Evolutionary conservation across 2,329 filamentous ascomycete genomes (phyloP), one percentile per base, ranked within the genome.

Genomic region (Cladophialophora immunda): DNA sequence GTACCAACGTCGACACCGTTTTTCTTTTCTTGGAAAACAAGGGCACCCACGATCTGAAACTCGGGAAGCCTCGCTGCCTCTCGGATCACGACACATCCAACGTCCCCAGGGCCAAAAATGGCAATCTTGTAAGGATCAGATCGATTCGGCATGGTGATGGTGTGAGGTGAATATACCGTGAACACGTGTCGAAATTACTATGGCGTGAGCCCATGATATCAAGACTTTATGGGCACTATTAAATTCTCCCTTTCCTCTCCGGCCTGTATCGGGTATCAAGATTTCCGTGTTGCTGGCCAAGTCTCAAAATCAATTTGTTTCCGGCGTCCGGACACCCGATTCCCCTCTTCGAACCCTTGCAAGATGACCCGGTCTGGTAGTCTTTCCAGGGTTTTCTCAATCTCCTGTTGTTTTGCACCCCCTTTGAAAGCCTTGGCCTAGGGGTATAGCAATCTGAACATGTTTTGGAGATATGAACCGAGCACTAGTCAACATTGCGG

Each of bases 81-180:
- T 56, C 53, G 53, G 30, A 56, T 56, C 53, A 56, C 53, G 53
- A 56, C 53, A 56, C 53, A 56, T 56, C 53, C 53, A n/a, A 83
- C 45, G 45, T 50, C 45, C 45, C 45, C 45, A 50, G 45, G 45
- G 6, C 45, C 45, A 17, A 50, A 50, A 50, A 50, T 50, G 45
- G 45, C 45, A 50, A 50, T 50, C 45, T 50, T 50, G 11, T 50
- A 50, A 50, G 45, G 45, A 50, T 50, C 45, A 50, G 45, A 50
- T 50, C 45, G 45, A 50, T 50, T 50, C 45, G n/a, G 45, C 45
- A 50, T 50, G 45, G 45, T 50, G n/a, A n/a, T 50, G 7, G 11
- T 50, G 11, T 50, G 5, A 50, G 45, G 45, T 50, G 45, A 50
- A 50, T 50, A 50, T 19, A 50, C 45, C 15, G 9, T 50, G 2